A percentile compares a stretch with the other conserved stretches of the same genome.
Evolutionary conservation across 2,329 filamentous ascomycete genomes (phyloP).

Genomic region (Decorospora gaudefroyi): DNA sequence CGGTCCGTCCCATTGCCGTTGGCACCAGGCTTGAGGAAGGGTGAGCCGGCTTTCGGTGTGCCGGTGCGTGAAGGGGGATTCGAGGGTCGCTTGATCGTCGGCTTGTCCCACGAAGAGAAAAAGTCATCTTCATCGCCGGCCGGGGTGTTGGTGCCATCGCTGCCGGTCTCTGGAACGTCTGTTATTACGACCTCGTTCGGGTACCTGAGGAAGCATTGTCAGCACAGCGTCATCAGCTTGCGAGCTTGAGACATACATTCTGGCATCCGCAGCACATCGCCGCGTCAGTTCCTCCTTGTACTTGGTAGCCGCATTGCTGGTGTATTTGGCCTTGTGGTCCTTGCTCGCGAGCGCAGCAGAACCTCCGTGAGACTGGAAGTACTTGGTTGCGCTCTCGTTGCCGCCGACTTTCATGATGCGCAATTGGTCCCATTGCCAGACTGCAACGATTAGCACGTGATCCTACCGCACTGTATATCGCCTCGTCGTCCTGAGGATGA

Average conservation of each 20-base stretch:
- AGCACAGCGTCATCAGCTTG: conserved; percentile 1
- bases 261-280: conserved; percentile 78
- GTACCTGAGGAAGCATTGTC: conserved; percentile 61
- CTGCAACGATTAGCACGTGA: conserved; percentile 43
- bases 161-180: conserved; percentile 64
- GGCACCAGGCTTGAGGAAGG: conserved; percentile 75
- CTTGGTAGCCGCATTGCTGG: conserved; percentile 87
- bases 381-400: conserved; percentile 97
- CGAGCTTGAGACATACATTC: conserved; percentile 65
- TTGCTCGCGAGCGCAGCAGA: conserved; percentile 94
- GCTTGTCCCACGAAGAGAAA: conserved; percentile 99
- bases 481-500: not conserved
- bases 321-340: conserved; percentile 96
- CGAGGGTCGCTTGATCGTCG: conserved; percentile 91
- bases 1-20: conserved; percentile 68
- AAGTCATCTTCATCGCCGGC: conserved; percentile 90
- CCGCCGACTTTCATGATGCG: conserved; percentile 97
- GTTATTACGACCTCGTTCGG: conserved; percentile 84
- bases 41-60: conserved; percentile 84
- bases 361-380: conserved; percentile 95
- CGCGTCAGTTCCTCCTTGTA: conserved; percentile 97
- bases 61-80: conserved; percentile 88
- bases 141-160: conserved; percentile 73
- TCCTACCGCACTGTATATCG: conserved; percentile 54
- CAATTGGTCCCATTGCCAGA: conserved; percentile 98